These are phyloP conservation scores for Cercospora sp. DNA, from an alignment of 2,329 filamentous ascomycete genomes.

Conservation along the genomic window DNA sequence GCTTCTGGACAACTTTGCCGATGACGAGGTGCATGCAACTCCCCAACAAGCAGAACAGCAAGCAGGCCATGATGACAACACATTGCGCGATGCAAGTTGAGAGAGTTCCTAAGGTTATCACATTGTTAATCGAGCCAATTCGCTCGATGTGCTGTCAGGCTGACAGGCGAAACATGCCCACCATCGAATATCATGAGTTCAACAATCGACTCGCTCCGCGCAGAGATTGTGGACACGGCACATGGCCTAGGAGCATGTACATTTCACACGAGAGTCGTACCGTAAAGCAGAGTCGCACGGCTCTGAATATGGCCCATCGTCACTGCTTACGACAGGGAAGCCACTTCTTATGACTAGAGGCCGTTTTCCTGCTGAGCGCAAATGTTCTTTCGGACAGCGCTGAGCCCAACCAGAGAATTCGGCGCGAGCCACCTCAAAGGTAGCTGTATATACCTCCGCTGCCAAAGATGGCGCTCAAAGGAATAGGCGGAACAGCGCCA, in stretches of 20 bases:
- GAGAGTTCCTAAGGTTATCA: not conserved
- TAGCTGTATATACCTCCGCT: too few relatives aligned
- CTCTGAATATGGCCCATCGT: too few relatives aligned
- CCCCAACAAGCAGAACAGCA: not conserved
- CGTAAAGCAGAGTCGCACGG: too few relatives aligned
- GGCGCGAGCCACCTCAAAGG: not conserved
- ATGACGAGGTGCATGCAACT: not conserved
- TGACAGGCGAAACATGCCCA: not conserved
- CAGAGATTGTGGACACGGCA: too few relatives aligned
- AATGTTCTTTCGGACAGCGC: too few relatives aligned
- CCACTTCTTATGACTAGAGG: too few relatives aligned
- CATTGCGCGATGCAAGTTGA: not conserved
- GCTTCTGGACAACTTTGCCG: not conserved
- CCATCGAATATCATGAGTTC: not conserved
- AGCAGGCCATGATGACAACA: not conserved
- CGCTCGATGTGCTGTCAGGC: too few relatives aligned
- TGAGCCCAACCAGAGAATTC: not conserved
- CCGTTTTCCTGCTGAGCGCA: too few relatives aligned
- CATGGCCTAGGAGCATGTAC: too few relatives aligned
- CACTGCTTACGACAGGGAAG: too few relatives aligned
- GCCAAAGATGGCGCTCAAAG: not conserved
- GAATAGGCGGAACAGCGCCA: not conserved
- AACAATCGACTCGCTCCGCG: too few relatives aligned
- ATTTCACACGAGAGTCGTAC: too few relatives aligned
- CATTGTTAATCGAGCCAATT: not conserved